phyloP scores from a whole-genome alignment of 352 stramenopile species.

The Thalassiosira mediterranea region DNA sequence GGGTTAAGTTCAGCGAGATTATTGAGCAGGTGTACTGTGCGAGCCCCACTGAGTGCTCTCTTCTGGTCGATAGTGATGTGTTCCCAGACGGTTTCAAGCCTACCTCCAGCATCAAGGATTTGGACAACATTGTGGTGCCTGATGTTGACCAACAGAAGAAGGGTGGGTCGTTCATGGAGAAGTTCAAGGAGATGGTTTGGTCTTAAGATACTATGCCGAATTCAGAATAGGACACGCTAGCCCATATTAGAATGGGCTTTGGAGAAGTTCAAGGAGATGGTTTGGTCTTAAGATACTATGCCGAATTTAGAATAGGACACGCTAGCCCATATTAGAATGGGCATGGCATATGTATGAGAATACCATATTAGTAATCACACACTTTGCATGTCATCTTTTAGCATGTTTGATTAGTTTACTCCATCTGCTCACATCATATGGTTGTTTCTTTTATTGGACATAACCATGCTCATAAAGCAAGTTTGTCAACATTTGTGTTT shows the following conservation, averaged over 20 bases:
- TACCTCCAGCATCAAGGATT: slow-evolving; percentile 48
- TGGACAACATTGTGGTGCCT: slow-evolving; percentile 64
- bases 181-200: slow-evolving; percentile 47
- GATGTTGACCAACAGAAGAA: slow-evolving; percentile 68
- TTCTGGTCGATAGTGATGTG: slow-evolving; percentile 64
- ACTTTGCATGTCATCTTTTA: no score
- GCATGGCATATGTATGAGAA: slow-evolving; percentile 46
- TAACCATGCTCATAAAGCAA: no score
- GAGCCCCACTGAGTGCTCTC: slow-evolving; percentile 66
- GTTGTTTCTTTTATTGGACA: no score
- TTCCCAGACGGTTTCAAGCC: slow-evolving; percentile 81
- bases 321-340: no score
- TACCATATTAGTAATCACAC: no score
- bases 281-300: slow-evolving; percentile 21
- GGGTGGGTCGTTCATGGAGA: slow-evolving; percentile 27
- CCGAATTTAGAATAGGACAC: no score
- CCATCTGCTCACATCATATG: no score
- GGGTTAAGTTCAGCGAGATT: slow-evolving; percentile 84
- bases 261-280: slow-evolving; percentile 47
- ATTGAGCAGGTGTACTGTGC: slow-evolving; percentile 77
- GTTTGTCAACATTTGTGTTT: no score
- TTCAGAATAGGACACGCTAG: no score
- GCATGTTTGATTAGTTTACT: no score
- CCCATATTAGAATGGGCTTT: no score
- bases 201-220: slow-evolving; percentile 15